phyloP scores from a whole-genome alignment of 2,329 filamentous ascomycete species.

The Trichoderma koningiopsis region DNA sequence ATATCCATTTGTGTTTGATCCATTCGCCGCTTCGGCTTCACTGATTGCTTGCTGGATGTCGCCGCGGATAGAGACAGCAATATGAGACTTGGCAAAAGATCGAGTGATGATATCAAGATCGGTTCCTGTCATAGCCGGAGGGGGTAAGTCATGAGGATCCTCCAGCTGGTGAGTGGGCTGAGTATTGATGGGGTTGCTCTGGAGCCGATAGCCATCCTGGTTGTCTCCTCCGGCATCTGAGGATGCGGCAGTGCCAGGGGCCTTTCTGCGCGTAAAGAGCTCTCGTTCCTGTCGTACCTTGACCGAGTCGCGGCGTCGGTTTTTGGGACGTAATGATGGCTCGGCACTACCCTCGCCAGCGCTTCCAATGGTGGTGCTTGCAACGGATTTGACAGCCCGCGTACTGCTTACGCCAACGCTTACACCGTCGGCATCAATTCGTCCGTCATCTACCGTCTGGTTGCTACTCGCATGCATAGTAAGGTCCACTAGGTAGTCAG shows the following conservation, averaged over 20 bases:
- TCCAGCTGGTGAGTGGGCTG: constrained; percentile 65
- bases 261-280: constrained; percentile 80
- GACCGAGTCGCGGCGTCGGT: constrained; percentile 76
- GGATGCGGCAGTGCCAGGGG: constrained; percentile 63
- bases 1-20: constrained; percentile 57
- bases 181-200: constrained; percentile 46
- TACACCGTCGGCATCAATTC: constrained; percentile 55
- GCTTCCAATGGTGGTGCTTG: constrained; percentile 77
- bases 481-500: constrained; percentile 94
- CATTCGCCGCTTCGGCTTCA: constrained; percentile 68
- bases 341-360: constrained; percentile 68
- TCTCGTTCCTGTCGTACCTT: constrained; percentile 85
- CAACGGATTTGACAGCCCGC: constrained; percentile 84
- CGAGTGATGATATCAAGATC: constrained; percentile 81
- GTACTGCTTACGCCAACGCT: constrained; percentile 84
- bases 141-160: constrained; percentile 66
- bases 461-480: constrained; percentile 88
- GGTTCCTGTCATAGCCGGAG: constrained; percentile 63
- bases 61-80: constrained; percentile 71
- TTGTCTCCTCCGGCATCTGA: constrained; percentile 59
- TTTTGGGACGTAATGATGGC: constrained; percentile 65
- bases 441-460: constrained; percentile 57
- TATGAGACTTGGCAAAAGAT: constrained; percentile 75
- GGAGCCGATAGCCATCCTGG: constrained; percentile 54
- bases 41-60: constrained; percentile 75